Evolutionary conservation across 306 rosid genomes (phyloP).

Genomic region (Prosopis cineraria): DNA sequence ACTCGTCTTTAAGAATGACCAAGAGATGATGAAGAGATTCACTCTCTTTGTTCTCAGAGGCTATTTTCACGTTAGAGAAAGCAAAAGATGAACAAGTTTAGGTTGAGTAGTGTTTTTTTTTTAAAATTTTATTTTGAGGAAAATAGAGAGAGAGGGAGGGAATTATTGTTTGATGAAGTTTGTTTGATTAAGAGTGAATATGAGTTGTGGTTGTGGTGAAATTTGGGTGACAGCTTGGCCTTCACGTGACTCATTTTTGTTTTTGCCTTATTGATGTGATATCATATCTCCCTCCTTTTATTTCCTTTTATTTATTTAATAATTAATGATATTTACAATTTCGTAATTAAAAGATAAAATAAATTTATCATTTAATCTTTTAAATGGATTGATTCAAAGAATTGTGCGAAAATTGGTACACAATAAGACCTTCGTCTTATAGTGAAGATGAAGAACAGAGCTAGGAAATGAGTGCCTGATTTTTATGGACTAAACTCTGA

Average conservation of each 20-base stretch:
- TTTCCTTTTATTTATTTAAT: not conserved
- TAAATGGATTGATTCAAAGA: not conserved
- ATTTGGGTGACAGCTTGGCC: conserved; percentile 43
- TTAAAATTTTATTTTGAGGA: not conserved
- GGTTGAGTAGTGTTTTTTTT: too few species aligned
- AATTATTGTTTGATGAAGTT: conserved; percentile 12
- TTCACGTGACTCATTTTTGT: conserved; percentile 52
- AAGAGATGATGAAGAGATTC: conserved; percentile 36
- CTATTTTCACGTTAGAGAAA: too few species aligned
- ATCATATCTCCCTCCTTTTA: conserved; percentile 1
- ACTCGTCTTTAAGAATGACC: too few species aligned
- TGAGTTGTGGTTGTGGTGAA: conserved; percentile 46
- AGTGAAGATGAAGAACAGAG: too few species aligned
- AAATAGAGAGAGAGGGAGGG: not conserved
- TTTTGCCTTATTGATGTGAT: conserved; percentile 32
- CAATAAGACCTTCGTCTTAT: too few species aligned
- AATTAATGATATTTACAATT: not conserved
- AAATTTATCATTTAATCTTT: not conserved
- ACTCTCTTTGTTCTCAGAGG: too few species aligned
- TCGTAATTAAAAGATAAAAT: not conserved
- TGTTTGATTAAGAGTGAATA: too few species aligned
- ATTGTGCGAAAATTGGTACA: too few species aligned
- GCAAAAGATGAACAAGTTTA: not conserved
- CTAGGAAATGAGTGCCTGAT: too few species aligned
- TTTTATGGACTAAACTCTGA: too few species aligned